Base-by-base conservation (phyloP, 306 rosid species). In the Pyrus pyrifolia region DNA sequence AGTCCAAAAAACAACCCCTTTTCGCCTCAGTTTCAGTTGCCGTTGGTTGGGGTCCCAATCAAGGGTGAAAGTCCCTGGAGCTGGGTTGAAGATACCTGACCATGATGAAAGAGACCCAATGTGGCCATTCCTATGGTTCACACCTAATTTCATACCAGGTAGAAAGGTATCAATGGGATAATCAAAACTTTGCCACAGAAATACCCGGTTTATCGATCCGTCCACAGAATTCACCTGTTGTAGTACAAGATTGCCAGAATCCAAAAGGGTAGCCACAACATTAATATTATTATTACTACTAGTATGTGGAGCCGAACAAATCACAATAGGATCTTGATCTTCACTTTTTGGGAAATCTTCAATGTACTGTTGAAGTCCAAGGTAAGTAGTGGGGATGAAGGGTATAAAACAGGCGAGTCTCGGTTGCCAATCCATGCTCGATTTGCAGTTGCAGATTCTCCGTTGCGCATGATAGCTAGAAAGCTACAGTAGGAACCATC, bases 151-250 rank as follows among this genome's bases (percentile, higher is more conserved):
- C 81, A 69, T 69, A 12, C 15, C 22, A 0, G 70, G 76, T 33
- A 45, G 21, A 42, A 77, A 62, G 3, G 81, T 71, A 46, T 69
- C 76, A 1, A 13, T 22, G 6, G 74, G 75, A 30, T 44, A 2
- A 60, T 69, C 71, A 78, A 30, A 59, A 51, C 81, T 69, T 44
- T 77, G 58, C 81, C 81, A 77, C 33, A 68, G 30, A 13, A 44
- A 0, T 38, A 38, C 12, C 17, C 5, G 30, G 55, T 57, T 55
- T 6, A 11, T 19, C 12, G 63, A 69, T 11, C 75, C 75, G 30
- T 59, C 69, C 17, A 25, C 65, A 8, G 33, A 21, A 29, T 3
- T 42, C 69, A 77, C 9, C 21, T 68, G 69, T 38, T 45, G 38
- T 10, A 77, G 59, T 45, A 69, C 63, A 45, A 77, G 27, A 46